Percentiles rank a stretch among this genome's conserved stretches.
Conservation (phyloP, 345 rosid genomes). For the Orychophragmus violaceus region DNA sequence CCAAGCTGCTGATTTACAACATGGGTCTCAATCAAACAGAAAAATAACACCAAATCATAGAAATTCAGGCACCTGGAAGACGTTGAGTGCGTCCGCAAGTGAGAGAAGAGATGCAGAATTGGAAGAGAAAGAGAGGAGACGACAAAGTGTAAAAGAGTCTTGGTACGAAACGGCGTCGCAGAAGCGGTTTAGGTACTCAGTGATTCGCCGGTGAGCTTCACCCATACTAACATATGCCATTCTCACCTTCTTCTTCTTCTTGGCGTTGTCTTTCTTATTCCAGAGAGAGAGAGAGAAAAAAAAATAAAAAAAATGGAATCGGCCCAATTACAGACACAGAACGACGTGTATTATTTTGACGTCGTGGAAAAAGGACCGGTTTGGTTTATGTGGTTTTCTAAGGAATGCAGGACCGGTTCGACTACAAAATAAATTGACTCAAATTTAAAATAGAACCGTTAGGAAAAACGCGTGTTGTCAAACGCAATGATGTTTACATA, state of each 20-base stretch:
- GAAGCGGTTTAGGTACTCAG: conserved; percentile 70
- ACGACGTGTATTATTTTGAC: not conserved
- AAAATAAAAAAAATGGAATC: not conserved
- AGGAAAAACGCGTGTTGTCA: too few species aligned
- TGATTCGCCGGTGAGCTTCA: conserved; percentile 77
- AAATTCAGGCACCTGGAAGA: conserved; percentile 36
- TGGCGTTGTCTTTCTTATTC: not conserved
- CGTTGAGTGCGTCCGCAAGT: conserved; percentile 80
- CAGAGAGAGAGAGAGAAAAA: not conserved
- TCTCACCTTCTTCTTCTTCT: conserved; percentile 7
- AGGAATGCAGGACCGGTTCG: too few species aligned
- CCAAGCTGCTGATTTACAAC: not conserved
- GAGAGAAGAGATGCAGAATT: conserved; percentile 51
- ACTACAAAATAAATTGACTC: too few species aligned
- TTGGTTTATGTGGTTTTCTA: too few species aligned
- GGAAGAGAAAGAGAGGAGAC: conserved; percentile 63
- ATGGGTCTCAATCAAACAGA: conserved; percentile 11
- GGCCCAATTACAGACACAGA: not conserved
- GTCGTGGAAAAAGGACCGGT: not conserved
- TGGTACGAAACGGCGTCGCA: conserved; percentile 62
- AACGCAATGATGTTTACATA: not conserved
- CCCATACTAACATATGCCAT: conserved; percentile 77
- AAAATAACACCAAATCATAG: not conserved
- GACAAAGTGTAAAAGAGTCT: conserved; percentile 56
- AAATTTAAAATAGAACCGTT: too few species aligned